phyloP scores from a whole-genome alignment of 768 basidiomycete species.

The Hygrophorus russula region DNA sequence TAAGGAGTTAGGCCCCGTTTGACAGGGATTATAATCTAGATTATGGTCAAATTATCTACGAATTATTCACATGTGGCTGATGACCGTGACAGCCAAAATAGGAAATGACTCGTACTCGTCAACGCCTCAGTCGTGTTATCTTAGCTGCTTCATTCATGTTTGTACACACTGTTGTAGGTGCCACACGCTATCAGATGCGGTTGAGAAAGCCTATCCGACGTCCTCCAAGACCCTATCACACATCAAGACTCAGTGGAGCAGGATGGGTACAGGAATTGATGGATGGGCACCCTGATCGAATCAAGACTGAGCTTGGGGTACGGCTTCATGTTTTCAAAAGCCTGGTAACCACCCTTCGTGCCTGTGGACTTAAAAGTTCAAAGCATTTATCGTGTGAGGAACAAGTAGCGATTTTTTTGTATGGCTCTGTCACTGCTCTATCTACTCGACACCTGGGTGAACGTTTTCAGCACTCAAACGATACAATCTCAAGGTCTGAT shows the following conservation, averaged over 20 bases:
- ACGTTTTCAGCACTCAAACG: constrained; percentile 10
- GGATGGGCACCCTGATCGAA: constrained; percentile 8
- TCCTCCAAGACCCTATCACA: constrained; percentile 7
- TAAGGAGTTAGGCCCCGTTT: no score
- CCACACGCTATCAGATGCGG: no score
- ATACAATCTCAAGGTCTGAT: no score
- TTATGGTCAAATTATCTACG: no score
- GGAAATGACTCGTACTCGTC: no score
- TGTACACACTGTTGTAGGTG: no score
- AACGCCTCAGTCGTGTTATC: no score
- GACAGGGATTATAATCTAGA: no score
- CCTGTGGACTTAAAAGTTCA: not conserved
- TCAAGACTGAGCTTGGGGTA: constrained; percentile 7
- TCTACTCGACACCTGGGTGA: constrained; percentile 17
- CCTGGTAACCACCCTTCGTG: not conserved
- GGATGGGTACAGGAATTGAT: constrained; percentile 9
- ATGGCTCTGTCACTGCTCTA: constrained; percentile 17
- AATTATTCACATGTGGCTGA: no score
- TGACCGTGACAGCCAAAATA: no score
- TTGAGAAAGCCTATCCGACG: no score
- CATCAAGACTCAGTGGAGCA: constrained; percentile 8
- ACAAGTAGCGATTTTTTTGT: constrained; percentile 19
- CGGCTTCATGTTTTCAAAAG: constrained; percentile 3
- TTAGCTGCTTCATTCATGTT: no score
- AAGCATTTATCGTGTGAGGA: constrained; percentile 9